These are phyloP conservation scores for Beauveria sp. DNA, from an alignment of 2,329 filamentous ascomycete species.

Conservation along the genomic window DNA sequence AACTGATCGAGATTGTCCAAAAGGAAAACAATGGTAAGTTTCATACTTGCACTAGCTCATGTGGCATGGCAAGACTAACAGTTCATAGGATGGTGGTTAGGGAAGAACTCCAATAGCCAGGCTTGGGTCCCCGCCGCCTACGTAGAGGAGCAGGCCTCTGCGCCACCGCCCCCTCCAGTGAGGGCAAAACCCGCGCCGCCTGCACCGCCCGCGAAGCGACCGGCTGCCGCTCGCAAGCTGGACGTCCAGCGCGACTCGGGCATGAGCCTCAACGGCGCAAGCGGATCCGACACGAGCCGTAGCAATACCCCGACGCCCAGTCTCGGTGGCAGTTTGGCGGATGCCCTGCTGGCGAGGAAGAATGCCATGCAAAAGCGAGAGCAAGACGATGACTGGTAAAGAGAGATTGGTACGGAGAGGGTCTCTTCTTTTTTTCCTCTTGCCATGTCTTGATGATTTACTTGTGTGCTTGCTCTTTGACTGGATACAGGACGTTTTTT, in stretches of 20 bases:
- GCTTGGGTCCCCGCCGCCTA: constrained; percentile 95
- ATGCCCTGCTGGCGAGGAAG: constrained; percentile 70
- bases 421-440: background rate
- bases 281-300: constrained; percentile 53
- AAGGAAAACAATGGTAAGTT: constrained; percentile 87
- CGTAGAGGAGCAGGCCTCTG: constrained; percentile 71
- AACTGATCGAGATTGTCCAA: constrained; percentile 82
- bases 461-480: background rate
- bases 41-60: background rate
- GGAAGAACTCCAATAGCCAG: constrained; percentile 63
- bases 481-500: background rate
- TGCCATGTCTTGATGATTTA: constrained; percentile 8
- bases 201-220: constrained; percentile 73
- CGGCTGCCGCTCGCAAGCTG: constrained; percentile 62
- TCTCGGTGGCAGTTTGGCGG: constrained; percentile 65
- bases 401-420: background rate
- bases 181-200: constrained; percentile 61
- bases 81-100: constrained; percentile 90
- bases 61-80: constrained; percentile 18
- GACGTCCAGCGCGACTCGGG: constrained; percentile 64
- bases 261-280: constrained; percentile 52
- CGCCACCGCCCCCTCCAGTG: constrained; percentile 51
- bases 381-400: constrained; percentile 64
- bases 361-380: constrained; percentile 65
- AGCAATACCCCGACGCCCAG: constrained; percentile 66